Conservation (phyloP, 2,329 filamentous ascomycete genomes). For the Aureobasidium zeae region DNA sequence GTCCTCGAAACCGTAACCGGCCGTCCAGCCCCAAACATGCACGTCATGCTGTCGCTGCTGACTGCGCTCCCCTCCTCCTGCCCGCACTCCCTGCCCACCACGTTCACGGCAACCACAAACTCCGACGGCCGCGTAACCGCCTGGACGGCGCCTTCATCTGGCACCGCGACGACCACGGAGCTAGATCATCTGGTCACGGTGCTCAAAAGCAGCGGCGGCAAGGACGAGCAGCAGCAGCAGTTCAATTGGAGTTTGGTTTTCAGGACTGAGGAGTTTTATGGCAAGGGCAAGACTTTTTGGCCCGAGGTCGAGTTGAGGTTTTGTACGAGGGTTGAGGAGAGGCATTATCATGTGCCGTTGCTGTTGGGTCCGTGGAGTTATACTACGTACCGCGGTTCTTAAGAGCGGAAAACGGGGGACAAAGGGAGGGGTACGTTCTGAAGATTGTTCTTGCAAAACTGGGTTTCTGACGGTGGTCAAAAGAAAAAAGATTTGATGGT, state of each 20-base stretch:
- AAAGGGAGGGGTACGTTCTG: no score
- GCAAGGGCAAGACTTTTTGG: conserved; percentile 48
- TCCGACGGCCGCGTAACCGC: conserved; percentile 62
- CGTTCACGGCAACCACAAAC: conserved; percentile 62
- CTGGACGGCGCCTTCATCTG: conserved; percentile 46
- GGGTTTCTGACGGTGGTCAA: no score
- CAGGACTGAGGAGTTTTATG: conserved; percentile 64
- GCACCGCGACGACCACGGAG: conserved; percentile 29
- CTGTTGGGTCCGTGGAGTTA: conserved; percentile 71
- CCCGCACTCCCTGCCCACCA: conserved; percentile 26
- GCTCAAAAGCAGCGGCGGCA: conserved; percentile 24
- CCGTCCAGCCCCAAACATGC: conserved; percentile 56
- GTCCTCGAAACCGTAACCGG: conserved; percentile 74
- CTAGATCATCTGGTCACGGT: conserved; percentile 32
- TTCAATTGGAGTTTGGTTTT: conserved; percentile 64
- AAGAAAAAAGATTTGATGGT: no score
- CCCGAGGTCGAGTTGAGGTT: conserved; percentile 49
- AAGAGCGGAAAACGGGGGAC: no score
- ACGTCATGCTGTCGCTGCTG: conserved; percentile 52
- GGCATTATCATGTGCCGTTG: conserved; percentile 73
- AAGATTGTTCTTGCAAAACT: no score
- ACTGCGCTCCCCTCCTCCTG: conserved; percentile 23
- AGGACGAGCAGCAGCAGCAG: conserved; percentile 39
- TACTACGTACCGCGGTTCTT: conserved; percentile 72
- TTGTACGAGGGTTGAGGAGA: conserved; percentile 35